These are phyloP conservation scores for Xylaria cubensis DNA, from an alignment of 495 filamentous ascomycete genomes.

Conservation along the genomic window DNA sequence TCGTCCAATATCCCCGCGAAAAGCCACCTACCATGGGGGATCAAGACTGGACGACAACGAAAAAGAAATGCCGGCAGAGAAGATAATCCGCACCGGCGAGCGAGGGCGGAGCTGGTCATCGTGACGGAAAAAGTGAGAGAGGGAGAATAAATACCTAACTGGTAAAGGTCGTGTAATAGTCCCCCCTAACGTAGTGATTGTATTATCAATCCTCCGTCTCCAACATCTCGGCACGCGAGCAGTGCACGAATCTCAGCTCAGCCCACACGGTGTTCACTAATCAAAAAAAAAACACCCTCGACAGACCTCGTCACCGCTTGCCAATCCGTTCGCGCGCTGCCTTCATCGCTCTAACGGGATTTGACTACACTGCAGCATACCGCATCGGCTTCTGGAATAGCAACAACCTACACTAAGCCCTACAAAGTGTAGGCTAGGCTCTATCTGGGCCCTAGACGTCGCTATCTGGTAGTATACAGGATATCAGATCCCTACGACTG, in stretches of 20 bases:
- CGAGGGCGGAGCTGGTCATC: constrained; percentile 3
- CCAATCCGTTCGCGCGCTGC: constrained; percentile 3
- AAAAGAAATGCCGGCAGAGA: constrained; percentile 17
- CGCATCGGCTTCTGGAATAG: constrained; percentile 11
- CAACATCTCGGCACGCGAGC: not conserved
- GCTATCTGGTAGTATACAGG: not conserved
- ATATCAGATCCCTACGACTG: not conserved
- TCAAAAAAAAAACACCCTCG: constrained; percentile 9
- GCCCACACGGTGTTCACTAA: constrained; percentile 22
- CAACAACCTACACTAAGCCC: not conserved
- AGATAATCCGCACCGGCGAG: constrained; percentile 21
- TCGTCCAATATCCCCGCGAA: constrained; percentile 9
- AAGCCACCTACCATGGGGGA: constrained; percentile 16
- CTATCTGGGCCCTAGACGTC: not conserved
- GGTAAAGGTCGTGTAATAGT: not conserved
- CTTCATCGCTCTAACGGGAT: not conserved
- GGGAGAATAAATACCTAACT: constrained; percentile 14
- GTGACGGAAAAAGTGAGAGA: not conserved
- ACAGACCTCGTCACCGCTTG: not conserved
- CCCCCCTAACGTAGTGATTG: not conserved
- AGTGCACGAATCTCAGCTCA: not conserved
- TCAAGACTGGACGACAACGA: constrained; percentile 9
- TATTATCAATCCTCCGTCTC: constrained; percentile 10
- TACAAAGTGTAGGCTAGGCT: not conserved
- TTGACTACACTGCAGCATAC: not conserved